Evolutionary conservation across 768 basidiomycete genomes (phyloP), one percentile per base, ranked within the genome.

Genomic region (Chiua virens): DNA sequence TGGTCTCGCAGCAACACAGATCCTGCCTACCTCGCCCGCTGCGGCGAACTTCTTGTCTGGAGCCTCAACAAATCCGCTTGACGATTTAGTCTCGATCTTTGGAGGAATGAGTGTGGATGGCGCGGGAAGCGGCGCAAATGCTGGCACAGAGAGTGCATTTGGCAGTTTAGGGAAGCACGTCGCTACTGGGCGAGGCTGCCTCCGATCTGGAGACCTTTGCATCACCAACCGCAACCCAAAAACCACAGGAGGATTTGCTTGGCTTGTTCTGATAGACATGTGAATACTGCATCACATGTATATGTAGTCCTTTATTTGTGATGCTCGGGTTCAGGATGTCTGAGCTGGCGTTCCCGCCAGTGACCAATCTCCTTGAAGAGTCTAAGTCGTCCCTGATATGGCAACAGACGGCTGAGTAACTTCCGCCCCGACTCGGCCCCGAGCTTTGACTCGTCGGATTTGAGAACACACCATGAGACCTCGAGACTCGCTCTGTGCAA

Each of bases 81-180:
- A 96, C 68, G 93, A 97, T 66, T 79, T 97, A 11, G 92, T 95
- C 21, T 94, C 92, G 8, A 90, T 97, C 58, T 97, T 97, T 65
- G 92, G 91, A 15, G 75, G 69, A 62, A 73, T 62, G 63, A 74
- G 56, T 66, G 72, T 55, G 48, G 64, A 64, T 27, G 60, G 52
- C 11, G 50, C 48, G 17, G 40, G 34, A 27, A 8, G 60, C 55
- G 50, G 52, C 48, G 57, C 52, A 27, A 41, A 27, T 51, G 34
- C 50, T 49, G 20, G 58, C 34, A 27, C 28, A 8, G 57, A 56
- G 3, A 39, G 30, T 45, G 50, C 25, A 8, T 59, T 60, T 22
- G 58, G 61, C 41, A 63, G 62, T 7, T 63, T 59, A 8, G 53
- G 61, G 11, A n/a, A 47, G 49, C 28, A 28, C 57, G 25, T 58